Conservation (phyloP, 345 rosid species). For the Melastoma malabathricum region DNA sequence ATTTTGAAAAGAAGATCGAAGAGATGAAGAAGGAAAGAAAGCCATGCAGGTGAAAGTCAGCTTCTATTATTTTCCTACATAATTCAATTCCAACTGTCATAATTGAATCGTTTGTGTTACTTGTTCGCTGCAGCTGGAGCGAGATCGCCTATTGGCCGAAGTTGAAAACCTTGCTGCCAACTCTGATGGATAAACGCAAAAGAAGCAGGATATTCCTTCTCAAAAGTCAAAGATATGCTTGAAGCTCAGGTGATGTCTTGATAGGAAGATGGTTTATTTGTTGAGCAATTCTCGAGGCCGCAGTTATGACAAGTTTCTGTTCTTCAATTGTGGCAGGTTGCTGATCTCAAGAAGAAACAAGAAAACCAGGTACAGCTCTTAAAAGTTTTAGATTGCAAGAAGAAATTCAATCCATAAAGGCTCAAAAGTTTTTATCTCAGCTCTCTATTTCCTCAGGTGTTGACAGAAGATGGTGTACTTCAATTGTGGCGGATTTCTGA, state of each 20-base stretch:
- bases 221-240: constrained; percentile 75
- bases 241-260: constrained; percentile 55
- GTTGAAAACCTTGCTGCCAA: constrained; percentile 67
- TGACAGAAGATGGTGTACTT: no score
- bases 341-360: constrained; percentile 91
- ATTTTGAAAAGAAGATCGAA: constrained; percentile 82
- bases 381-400: constrained; percentile 80
- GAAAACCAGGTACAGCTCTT: constrained; percentile 91
- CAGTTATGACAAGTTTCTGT: no score
- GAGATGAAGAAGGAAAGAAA: constrained; percentile 84
- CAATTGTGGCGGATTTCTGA: no score
- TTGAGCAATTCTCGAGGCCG: no score
- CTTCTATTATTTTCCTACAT: constrained; percentile 1
- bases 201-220: constrained; percentile 63
- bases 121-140: constrained; percentile 61
- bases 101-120: not conserved
- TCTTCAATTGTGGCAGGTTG: constrained; percentile 33
- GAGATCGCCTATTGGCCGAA: constrained; percentile 74
- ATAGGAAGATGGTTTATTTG: not conserved
- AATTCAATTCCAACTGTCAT: not conserved
- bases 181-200: constrained; percentile 82
- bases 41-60: constrained; percentile 53
- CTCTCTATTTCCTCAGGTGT: constrained; percentile 2
- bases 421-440: constrained; percentile 54
- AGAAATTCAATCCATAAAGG: constrained; percentile 90